Conservation (phyloP, 352 stramenopile species). For the Phytopythium vexans region DNA sequence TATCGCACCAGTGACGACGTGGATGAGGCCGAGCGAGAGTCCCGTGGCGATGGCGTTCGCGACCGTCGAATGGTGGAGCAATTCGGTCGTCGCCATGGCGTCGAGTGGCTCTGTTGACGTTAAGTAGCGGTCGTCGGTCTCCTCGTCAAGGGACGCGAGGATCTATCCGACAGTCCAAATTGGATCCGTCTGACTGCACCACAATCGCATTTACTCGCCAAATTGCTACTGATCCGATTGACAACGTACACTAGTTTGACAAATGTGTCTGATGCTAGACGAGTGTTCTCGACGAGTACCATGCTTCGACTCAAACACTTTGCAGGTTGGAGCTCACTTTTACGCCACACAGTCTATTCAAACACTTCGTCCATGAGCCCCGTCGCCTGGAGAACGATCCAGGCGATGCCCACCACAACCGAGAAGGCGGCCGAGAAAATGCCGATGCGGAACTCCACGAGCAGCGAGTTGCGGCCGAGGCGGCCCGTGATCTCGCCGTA, state of each 20-base stretch:
- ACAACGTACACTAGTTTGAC: too few relatives aligned
- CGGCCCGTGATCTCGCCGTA: constrained; percentile 77
- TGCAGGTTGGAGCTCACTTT: background rate
- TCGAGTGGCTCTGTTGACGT: constrained; percentile 1
- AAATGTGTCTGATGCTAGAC: background rate
- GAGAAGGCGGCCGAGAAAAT: constrained; percentile 76
- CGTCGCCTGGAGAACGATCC: constrained; percentile 69
- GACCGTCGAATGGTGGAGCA: constrained; percentile 24
- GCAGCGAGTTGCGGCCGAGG: constrained; percentile 43
- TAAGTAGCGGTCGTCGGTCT: too few relatives aligned
- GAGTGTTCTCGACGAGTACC: constrained; percentile 3
- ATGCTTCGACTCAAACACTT: too few relatives aligned
- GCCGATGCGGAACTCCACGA: constrained; percentile 65
- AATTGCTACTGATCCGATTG: too few relatives aligned
- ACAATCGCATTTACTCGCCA: too few relatives aligned
- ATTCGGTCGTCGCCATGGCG: background rate
- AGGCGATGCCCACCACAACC: constrained; percentile 65
- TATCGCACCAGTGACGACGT: constrained; percentile 46
- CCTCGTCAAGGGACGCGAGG: too few relatives aligned
- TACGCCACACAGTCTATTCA: constrained; percentile 26
- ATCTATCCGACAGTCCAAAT: too few relatives aligned
- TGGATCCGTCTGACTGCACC: too few relatives aligned
- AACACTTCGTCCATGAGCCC: constrained; percentile 74
- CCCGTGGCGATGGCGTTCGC: constrained; percentile 29
- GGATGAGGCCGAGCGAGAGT: constrained; percentile 42